A percentile compares a stretch with the other conserved stretches of the same genome.
Conservation (phyloP, 169 alveolate species). For the Eimeria praecox region DNA sequence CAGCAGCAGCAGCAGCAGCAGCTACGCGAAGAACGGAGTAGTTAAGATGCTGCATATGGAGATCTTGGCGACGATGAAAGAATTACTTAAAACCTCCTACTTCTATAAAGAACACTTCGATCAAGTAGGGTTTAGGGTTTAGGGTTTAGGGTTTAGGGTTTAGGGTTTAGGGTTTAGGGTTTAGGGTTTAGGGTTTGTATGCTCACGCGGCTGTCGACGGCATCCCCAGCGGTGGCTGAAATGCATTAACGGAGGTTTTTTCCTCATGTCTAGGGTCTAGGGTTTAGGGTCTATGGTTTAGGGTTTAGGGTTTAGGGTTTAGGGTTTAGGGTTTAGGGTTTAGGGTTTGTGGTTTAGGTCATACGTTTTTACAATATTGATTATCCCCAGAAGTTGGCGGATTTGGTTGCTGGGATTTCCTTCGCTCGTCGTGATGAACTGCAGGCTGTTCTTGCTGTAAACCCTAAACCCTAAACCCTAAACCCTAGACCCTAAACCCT, state of each 20-base stretch:
- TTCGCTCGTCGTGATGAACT: constrained; percentile 89
- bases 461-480: constrained; percentile 14
- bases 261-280: background rate
- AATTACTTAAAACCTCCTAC: constrained; percentile 88
- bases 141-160: constrained; percentile 4
- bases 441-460: constrained; percentile 86
- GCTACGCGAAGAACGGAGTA: constrained; percentile 5
- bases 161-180: too few relatives aligned
- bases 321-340: constrained; percentile 40
- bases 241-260: background rate
- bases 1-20: constrained; percentile 47
- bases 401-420: constrained; percentile 90
- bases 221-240: background rate
- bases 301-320: constrained; percentile 20
- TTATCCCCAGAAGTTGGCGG: constrained; percentile 90
- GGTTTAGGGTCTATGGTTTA: background rate
- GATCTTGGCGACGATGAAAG: constrained; percentile 89
- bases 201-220: too few relatives aligned
- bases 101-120: constrained; percentile 91
- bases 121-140: constrained; percentile 80
- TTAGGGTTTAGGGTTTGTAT: too few relatives aligned
- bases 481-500: constrained; percentile 25
- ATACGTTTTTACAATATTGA: constrained; percentile 89
- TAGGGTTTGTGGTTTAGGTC: constrained; percentile 53
- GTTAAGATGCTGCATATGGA: constrained; percentile 89